These are phyloP conservation scores for Leishmania amazonensis DNA, from an alignment of 208 protist genomes.

Conservation along the genomic window DNA sequence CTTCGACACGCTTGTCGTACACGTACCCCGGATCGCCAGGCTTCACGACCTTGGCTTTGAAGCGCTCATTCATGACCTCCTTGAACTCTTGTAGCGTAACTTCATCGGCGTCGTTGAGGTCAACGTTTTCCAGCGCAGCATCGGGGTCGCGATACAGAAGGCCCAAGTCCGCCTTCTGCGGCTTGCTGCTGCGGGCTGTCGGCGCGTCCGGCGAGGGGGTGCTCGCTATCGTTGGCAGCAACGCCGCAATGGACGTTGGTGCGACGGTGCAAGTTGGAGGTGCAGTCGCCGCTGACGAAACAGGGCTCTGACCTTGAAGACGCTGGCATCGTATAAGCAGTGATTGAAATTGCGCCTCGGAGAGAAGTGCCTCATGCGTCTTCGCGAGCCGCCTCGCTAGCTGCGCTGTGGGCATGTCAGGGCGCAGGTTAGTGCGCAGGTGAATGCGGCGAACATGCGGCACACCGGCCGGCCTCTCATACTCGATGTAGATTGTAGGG, in stretches of 20 bases:
- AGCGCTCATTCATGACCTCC: conserved; percentile 83
- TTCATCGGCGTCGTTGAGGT: conserved; percentile 90
- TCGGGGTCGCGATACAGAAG: conserved; percentile 90
- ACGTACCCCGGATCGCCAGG: conserved; percentile 85
- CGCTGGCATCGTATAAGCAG: conserved; percentile 70
- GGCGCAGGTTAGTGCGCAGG: conserved; percentile 33
- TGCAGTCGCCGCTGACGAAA: not conserved
- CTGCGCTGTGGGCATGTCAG: conserved; percentile 40
- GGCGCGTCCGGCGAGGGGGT: not conserved
- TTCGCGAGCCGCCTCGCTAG: conserved; percentile 54
- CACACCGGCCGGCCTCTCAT: conserved; percentile 28
- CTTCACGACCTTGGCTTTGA: conserved; percentile 64
- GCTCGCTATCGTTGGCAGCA: not conserved
- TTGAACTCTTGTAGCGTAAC: conserved; percentile 90
- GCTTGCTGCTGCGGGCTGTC: not conserved
- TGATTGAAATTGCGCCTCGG: conserved; percentile 59
- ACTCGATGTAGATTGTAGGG: conserved; percentile 61
- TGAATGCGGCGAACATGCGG: conserved; percentile 42
- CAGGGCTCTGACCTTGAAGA: conserved; percentile 25
- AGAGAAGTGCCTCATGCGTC: conserved; percentile 64
- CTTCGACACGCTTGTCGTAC: conserved; percentile 86
- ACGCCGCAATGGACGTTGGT: not conserved
- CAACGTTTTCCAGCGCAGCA: conserved; percentile 83
- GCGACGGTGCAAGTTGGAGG: not conserved
- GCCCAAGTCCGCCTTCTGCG: conserved; percentile 86